Conservation (phyloP, 23 red algal genomes). For the Gracilaria gracilis region DNA sequence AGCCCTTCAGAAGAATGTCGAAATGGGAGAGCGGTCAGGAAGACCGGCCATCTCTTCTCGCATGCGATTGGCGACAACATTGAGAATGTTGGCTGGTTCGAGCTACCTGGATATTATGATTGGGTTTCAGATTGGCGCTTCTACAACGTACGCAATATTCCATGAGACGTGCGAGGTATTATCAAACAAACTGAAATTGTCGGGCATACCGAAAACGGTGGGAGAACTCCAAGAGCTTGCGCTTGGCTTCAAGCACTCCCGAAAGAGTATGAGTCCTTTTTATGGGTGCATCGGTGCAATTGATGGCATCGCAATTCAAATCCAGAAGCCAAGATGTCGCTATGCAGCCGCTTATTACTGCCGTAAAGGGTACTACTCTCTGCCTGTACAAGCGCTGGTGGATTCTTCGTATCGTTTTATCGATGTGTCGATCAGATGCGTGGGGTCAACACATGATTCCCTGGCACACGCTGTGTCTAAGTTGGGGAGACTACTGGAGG, state of each 20-base stretch:
- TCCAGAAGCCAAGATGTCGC: background rate
- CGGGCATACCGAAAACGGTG: background rate
- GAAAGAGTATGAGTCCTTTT: background rate
- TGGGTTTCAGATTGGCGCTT: background rate
- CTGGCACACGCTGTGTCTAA: constrained; percentile 8
- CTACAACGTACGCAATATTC: constrained; percentile 25
- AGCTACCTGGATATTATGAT: constrained; percentile 17
- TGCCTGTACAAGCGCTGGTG: constrained; percentile 22
- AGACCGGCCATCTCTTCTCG: background rate
- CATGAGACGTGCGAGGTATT: constrained; percentile 11
- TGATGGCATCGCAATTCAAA: constrained; percentile 25
- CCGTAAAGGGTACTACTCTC: constrained; percentile 29
- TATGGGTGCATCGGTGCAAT: constrained; percentile 20
- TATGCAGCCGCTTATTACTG: constrained; percentile 4
- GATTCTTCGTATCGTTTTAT: constrained; percentile 35
- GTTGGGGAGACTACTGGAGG: background rate
- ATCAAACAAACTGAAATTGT: constrained; percentile 3
- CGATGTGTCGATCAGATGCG: constrained; percentile 13
- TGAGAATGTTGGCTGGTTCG: constrained; percentile 25
- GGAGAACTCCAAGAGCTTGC: background rate
- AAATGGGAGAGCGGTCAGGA: background rate
- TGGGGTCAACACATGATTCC: constrained; percentile 28
- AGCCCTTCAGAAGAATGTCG: constrained; percentile 11
- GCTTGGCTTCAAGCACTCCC: constrained; percentile 19
- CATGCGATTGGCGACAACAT: constrained; percentile 21